These are phyloP conservation scores for Auricularia cornea DNA, from an alignment of 768 basidiomycete genomes.

Conservation along the genomic window DNA sequence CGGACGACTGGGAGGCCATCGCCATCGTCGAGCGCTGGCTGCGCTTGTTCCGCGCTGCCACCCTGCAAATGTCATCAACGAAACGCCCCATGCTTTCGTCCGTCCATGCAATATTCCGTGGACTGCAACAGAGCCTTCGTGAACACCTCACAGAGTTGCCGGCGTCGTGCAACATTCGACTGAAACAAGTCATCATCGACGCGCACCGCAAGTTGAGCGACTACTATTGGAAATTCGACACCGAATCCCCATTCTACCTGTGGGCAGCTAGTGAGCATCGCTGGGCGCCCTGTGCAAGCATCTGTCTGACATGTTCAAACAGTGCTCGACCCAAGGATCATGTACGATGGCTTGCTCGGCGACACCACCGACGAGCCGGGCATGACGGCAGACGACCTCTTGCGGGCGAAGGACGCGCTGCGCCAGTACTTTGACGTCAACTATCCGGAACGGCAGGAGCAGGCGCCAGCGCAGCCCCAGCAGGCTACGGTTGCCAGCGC, in stretches of 20 bases:
- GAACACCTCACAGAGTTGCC: conserved; percentile 16
- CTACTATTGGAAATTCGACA: conserved; percentile 25
- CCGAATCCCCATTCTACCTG: conserved; percentile 21
- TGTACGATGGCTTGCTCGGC: conserved; percentile 13
- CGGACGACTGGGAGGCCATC: conserved; percentile 22
- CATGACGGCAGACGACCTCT: not conserved
- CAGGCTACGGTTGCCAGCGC: too few species aligned
- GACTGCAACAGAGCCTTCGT: conserved; percentile 24
- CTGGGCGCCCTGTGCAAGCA: too few species aligned
- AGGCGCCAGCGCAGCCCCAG: too few species aligned
- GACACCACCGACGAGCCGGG: conserved; percentile 17
- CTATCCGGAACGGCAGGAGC: too few species aligned
- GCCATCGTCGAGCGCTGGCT: conserved; percentile 19
- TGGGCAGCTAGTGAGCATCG: conserved; percentile 23
- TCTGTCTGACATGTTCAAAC: too few species aligned
- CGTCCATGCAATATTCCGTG: conserved; percentile 24
- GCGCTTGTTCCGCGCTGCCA: conserved; percentile 21
- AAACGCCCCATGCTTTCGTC: conserved; percentile 25
- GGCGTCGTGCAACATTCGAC: conserved; percentile 1
- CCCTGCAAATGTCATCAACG: conserved; percentile 27
- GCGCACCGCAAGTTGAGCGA: conserved; percentile 27
- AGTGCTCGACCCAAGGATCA: conserved; percentile 29
- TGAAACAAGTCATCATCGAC: conserved; percentile 17
- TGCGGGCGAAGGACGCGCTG: too few species aligned
- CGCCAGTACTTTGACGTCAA: too few species aligned